Evolutionary conservation across 2,329 filamentous ascomycete species (phyloP).

Genomic region (Aspergillus viridinutans): DNA sequence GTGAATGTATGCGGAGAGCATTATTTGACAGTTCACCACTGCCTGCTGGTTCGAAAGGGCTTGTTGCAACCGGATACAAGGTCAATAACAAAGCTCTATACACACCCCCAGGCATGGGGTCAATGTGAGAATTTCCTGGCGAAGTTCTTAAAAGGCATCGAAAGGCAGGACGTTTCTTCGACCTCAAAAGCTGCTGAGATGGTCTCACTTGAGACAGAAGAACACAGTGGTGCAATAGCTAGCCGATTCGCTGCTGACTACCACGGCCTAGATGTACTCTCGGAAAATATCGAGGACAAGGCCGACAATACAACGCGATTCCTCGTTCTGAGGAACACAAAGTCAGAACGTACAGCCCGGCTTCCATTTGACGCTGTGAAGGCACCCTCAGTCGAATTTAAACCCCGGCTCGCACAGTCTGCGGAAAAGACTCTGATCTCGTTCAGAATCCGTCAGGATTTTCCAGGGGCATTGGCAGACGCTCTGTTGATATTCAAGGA

Average conservation of each 20-base stretch:
- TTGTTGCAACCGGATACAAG: constrained; percentile 38
- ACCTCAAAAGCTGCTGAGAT: constrained; percentile 83
- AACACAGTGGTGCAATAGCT: constrained; percentile 71
- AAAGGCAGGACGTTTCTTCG: constrained; percentile 76
- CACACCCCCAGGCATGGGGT: constrained; percentile 91
- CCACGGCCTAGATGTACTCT: constrained; percentile 65
- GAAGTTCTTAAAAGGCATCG: constrained; percentile 65
- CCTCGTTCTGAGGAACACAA: constrained; percentile 39
- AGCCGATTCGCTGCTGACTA: constrained; percentile 67
- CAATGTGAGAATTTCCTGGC: constrained; percentile 78
- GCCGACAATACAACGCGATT: constrained; percentile 47
- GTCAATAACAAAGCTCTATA: constrained; percentile 74
- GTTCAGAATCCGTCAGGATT: constrained; percentile 74
- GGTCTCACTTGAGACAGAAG: constrained; percentile 54
- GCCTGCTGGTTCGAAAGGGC: constrained; percentile 57
- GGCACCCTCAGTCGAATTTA: constrained; percentile 2
- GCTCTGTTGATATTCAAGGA: constrained; percentile 73
- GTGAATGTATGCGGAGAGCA: constrained; percentile 76
- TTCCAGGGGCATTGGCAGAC: constrained; percentile 77
- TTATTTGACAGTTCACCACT: constrained; percentile 86
- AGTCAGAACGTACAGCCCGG: constrained; percentile 21
- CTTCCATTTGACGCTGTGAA: constrained; percentile 16
- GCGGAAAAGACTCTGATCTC: constrained; percentile 68
- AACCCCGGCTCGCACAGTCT: not conserved
- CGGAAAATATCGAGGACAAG: constrained; percentile 45